phyloP scores from a whole-genome alignment of 805 yeast species.

The Scheffersomyces ergatensis region DNA sequence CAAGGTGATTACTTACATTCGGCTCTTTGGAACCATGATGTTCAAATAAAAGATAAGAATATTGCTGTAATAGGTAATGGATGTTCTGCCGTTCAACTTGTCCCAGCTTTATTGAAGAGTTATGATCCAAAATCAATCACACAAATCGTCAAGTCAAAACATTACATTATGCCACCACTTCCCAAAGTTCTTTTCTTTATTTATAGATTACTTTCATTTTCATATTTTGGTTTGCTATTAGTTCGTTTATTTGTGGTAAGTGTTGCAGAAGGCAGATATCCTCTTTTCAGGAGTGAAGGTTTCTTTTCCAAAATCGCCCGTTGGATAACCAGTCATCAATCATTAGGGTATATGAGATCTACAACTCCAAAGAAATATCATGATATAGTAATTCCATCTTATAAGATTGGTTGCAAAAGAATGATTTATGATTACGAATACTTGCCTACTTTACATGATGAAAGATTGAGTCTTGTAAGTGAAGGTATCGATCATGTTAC shows the following conservation, averaged over 20 bases:
- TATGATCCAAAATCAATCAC: slow-evolving; percentile 22
- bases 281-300: slow-evolving; percentile 31
- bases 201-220: slow-evolving; percentile 21
- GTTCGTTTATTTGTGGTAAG: slow-evolving; percentile 25
- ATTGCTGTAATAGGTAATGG: slow-evolving; percentile 43
- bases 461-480: slow-evolving; percentile 22
- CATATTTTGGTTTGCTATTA: slow-evolving; percentile 25
- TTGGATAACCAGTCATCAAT: slow-evolving; percentile 1
- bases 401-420: slow-evolving; percentile 41
- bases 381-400: slow-evolving; percentile 31
- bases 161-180: slow-evolving; percentile 38
- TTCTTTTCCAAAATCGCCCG: slow-evolving; percentile 18
- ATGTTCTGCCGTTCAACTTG: slow-evolving; percentile 40
- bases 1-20: slow-evolving; percentile 40
- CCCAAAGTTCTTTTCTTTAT: slow-evolving; percentile 18
- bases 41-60: slow-evolving; percentile 29
- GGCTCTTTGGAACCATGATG: slow-evolving; percentile 35
- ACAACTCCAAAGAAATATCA: slow-evolving; percentile 32
- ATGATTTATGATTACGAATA: slow-evolving; percentile 37
- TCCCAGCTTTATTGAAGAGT: slow-evolving; percentile 30
- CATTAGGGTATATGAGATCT: slow-evolving; percentile 20
- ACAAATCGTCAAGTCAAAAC: slow-evolving; percentile 35
- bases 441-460: slow-evolving; percentile 30
- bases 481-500: slow-evolving; percentile 22
- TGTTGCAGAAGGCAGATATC: slow-evolving; percentile 33